Evolutionary conservation across 768 basidiomycete species (phyloP), one percentile per base, ranked within the genome.

Genomic region (Leccinum disarticulatum): DNA sequence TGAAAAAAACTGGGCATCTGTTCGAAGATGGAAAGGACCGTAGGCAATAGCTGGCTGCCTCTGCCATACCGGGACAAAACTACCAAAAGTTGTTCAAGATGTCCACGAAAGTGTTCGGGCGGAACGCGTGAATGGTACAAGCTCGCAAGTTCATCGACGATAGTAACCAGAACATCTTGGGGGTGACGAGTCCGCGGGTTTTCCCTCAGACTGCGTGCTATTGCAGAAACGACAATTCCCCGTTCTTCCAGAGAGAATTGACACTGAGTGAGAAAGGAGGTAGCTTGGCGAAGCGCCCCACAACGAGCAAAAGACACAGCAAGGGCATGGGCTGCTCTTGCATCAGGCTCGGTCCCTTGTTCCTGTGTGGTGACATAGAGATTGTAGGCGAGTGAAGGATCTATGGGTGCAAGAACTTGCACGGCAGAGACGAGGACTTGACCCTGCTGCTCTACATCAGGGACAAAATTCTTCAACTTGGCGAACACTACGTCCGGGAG

Each of bases 71-170:
- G 79, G 68, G 72, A 81, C 65, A 56, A 79, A 68, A 30, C 66
- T 66, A 57, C 52, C 52, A 85, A 70, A 28, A 82, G 75, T 54
- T 77, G 80, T 11, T 81, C 78, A 35, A 86, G 66, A n/a, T 68
- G 61, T 33, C 69, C 65, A 52, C 78, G 79, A 63, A 79, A 78
- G 56, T 80, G 80, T 60, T 69, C 62, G 0, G 75, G 68, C 0
- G 80, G 80, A 17, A 64, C 62, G 4, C 64, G 69, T 3, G 66
- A 66, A 9, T 61, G 48, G 58, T 81, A 85, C 35, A 82, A 58
- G 2, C 64, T 66, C 48, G 59, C 61, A 38, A 85, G 66, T 6
- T 67, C 67, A n/a, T 76, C 59, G 11, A 69, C 74, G 27, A 86
- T 53, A 5, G 68, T 61, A 25, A 65, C 58, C n/a, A 76, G 74